Evolutionary conservation across 352 stramenopile genomes (phyloP), one percentile per base, ranked within the genome.

Genomic region (Pythium dissimile): DNA sequence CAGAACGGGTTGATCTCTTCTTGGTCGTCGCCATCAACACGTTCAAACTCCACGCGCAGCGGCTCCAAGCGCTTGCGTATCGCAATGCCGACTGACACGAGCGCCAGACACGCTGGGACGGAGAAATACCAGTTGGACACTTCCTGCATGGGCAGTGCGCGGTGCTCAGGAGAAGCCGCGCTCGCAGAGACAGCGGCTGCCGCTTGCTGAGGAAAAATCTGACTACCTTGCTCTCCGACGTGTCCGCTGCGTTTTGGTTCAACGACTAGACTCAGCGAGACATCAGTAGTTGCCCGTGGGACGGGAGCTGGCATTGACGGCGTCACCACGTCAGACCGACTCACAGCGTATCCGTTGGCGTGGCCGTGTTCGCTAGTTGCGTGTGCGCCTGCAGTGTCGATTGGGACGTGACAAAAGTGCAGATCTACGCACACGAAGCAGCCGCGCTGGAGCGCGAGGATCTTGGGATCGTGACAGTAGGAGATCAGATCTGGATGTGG

Each of bases 1-100:
- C 81, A 91, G 58, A 92, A 92, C 20, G 78, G 80, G 54, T 92
- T 92, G 62, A 92, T 86, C 57, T 90, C 70, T n/a, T 89, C 77
- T 35, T 70, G 11, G 30, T 59, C 69, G 0, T 59, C 50, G 42
- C 73, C 70, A 9, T 78, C 52, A 15, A 88, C 41, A 5, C 54
- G 62, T 45, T 86, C 42, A 42, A 87, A 85, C 26, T 71, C 46
- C 18, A 38, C 31, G 5, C 31, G 39, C 1, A 13, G 49, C n/a
- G 27, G 35, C 41, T 53, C 35, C 1, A 44, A 44, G 16, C 54
- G 66, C 18, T 49, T 48, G 27, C 68, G 72, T 26, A 80, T 27
- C 2, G 72, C 75, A 5, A 86, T 27, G 2, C 67, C 69, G 2
- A 86, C 44, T 0, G 73, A 78, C 15, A 77, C 53, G 23, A 84